phyloP scores from a whole-genome alignment of 2,329 filamentous ascomycete genomes.

The Hypomyces rosellus region DNA sequence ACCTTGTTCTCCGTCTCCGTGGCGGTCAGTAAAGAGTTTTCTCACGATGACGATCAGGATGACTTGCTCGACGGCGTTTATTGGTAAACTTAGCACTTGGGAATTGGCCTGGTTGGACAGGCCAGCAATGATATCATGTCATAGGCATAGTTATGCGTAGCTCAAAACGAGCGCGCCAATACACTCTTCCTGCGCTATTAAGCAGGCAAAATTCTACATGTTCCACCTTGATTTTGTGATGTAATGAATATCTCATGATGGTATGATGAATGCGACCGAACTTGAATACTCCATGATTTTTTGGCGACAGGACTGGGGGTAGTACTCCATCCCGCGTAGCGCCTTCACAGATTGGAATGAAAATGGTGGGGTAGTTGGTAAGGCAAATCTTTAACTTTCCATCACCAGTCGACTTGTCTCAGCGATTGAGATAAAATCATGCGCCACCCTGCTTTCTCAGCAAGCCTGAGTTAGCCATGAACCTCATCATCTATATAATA shows the following conservation, averaged over 20 bases:
- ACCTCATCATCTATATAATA: background rate
- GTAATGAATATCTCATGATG: no score
- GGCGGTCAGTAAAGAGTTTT: conserved; percentile 51
- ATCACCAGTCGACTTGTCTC: no score
- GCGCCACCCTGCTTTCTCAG: background rate
- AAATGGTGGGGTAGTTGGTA: no score
- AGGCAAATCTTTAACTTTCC: no score
- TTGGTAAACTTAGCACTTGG: conserved; percentile 17
- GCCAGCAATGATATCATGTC: background rate
- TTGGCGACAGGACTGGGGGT: no score
- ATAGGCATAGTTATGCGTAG: background rate
- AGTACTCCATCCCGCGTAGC: no score
- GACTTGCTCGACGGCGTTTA: conserved; percentile 44
- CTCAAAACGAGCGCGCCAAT: background rate
- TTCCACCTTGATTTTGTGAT: no score
- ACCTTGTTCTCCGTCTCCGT: conserved; percentile 83
- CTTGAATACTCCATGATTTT: no score
- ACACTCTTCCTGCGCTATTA: background rate
- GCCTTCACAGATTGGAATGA: no score
- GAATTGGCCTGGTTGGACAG: background rate
- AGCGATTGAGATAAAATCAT: background rate
- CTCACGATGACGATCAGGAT: conserved; percentile 62
- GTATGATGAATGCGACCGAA: no score
- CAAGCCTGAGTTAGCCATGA: conserved; percentile 3
- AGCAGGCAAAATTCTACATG: background rate